phyloP scores from a whole-genome alignment of 2,329 filamentous ascomycete genomes.

The Phoma sp. region DNA sequence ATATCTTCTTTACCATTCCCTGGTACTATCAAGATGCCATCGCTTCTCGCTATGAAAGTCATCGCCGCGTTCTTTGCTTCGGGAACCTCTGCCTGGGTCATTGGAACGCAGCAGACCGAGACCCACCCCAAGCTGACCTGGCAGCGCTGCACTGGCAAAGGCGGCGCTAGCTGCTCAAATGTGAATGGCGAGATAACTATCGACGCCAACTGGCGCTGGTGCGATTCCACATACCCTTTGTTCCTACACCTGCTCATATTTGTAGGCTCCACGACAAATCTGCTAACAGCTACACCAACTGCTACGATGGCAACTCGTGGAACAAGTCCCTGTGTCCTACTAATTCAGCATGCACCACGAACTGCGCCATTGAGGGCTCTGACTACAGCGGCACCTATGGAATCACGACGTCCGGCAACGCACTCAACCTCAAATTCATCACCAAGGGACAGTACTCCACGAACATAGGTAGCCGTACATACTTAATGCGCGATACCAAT shows the following conservation, averaged over 20 bases:
- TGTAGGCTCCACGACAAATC: constrained; percentile 46
- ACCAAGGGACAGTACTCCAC: constrained; percentile 55
- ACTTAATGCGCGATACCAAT: constrained; percentile 42
- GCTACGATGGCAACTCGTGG: constrained; percentile 52
- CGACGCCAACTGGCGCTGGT: constrained; percentile 55
- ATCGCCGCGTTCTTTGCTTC: constrained; percentile 33
- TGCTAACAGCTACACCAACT: constrained; percentile 44
- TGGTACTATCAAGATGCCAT: constrained; percentile 25
- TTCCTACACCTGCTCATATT: background rate
- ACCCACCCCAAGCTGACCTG: constrained; percentile 49
- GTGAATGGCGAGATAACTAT: constrained; percentile 46
- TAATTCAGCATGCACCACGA: constrained; percentile 38
- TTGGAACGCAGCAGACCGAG: constrained; percentile 43
- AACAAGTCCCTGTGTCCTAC: constrained; percentile 46
- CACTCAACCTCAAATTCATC: constrained; percentile 63
- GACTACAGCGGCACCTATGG: constrained; percentile 51
- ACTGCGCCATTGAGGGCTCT: constrained; percentile 49
- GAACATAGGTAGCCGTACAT: constrained; percentile 48
- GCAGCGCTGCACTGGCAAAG: constrained; percentile 47
- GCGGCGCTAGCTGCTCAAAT: constrained; percentile 41
- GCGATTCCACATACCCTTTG: background rate
- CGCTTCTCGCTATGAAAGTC: constrained; percentile 27
- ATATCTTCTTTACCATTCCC: constrained; percentile 11
- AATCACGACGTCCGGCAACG: constrained; percentile 58
- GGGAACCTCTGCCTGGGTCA: constrained; percentile 25